Percentiles rank a stretch among this genome's conserved stretches.
Evolutionary conservation across 768 basidiomycete genomes (phyloP).

Genomic region (Neoboletus subvelutipes): DNA sequence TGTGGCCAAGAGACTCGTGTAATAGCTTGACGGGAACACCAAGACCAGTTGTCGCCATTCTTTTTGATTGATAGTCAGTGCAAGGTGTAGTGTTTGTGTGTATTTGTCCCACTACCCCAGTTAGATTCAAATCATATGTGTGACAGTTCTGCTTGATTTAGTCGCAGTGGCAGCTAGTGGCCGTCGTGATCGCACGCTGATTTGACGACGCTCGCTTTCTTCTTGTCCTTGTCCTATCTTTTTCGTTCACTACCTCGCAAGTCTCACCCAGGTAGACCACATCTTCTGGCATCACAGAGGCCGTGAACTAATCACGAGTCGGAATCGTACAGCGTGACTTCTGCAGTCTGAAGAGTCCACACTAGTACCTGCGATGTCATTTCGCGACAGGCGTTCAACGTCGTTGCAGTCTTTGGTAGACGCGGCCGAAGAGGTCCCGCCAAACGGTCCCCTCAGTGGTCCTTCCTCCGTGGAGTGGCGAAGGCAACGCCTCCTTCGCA

Average conservation of each 20-base stretch:
- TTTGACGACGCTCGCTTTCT: no score
- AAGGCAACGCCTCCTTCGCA: constrained; percentile 56
- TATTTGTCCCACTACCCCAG: constrained; percentile 14
- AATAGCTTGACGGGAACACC: constrained; percentile 96
- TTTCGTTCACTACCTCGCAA: background rate
- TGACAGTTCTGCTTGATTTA: no score
- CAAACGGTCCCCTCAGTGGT: constrained; percentile 40
- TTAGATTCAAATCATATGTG: background rate
- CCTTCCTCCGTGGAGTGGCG: constrained; percentile 62
- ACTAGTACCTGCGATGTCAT: constrained; percentile 14
- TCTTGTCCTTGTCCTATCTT: background rate
- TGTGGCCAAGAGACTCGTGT: constrained; percentile 93
- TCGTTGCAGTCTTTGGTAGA: constrained; percentile 21
- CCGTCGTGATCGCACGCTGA: background rate
- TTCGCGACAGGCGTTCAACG: constrained; percentile 17
- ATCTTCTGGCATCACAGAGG: background rate
- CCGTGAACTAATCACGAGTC: background rate
- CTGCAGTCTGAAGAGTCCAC: background rate
- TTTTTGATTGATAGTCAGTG: constrained; percentile 12
- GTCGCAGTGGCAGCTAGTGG: background rate
- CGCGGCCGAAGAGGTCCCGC: constrained; percentile 11
- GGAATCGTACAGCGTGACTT: background rate
- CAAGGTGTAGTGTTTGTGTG: constrained; percentile 15
- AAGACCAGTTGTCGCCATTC: constrained; percentile 56
- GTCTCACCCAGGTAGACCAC: background rate